Evolutionary conservation across 805 yeast genomes (phyloP).

Genomic region (Phaffomyces thermotolerans): DNA sequence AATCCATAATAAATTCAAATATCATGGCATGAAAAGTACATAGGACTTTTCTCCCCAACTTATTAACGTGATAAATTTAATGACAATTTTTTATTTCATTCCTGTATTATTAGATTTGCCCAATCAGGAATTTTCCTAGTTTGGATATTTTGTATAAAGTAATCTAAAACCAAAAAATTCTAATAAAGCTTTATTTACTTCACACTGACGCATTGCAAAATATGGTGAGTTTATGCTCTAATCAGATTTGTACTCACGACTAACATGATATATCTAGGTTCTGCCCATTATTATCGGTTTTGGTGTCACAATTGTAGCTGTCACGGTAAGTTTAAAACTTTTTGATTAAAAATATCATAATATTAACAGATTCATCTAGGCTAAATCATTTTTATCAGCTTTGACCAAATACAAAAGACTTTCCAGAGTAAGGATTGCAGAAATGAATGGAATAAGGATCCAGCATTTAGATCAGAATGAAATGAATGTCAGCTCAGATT

Average conservation of each 20-base stretch:
- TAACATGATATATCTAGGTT: slow-evolving; percentile 22
- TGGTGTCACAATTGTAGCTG: slow-evolving; percentile 46
- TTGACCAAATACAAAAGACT: slow-evolving; percentile 24
- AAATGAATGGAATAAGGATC: slow-evolving; percentile 30
- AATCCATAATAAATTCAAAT: no score
- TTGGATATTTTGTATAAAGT: no score
- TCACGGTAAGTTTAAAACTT: slow-evolving; percentile 30
- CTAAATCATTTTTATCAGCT: slow-evolving; percentile 32
- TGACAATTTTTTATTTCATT: no score
- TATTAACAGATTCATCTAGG: slow-evolving; percentile 7
- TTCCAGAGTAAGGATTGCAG: slow-evolving; percentile 32
- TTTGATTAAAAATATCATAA: not conserved
- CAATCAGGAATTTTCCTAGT: no score
- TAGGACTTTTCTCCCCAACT: no score
- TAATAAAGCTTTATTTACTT: no score
- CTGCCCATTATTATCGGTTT: slow-evolving; percentile 47
- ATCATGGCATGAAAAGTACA: no score
- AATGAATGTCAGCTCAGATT: slow-evolving; percentile 13
- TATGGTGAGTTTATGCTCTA: not conserved
- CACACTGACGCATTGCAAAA: not conserved
- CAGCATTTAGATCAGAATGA: slow-evolving; percentile 7
- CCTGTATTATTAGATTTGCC: no score
- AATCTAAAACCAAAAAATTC: no score
- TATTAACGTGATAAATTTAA: no score
- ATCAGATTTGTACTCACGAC: not conserved